Evolutionary conservation across 305 asterid species (phyloP).

Genomic region (Fraxinus floribunda): DNA sequence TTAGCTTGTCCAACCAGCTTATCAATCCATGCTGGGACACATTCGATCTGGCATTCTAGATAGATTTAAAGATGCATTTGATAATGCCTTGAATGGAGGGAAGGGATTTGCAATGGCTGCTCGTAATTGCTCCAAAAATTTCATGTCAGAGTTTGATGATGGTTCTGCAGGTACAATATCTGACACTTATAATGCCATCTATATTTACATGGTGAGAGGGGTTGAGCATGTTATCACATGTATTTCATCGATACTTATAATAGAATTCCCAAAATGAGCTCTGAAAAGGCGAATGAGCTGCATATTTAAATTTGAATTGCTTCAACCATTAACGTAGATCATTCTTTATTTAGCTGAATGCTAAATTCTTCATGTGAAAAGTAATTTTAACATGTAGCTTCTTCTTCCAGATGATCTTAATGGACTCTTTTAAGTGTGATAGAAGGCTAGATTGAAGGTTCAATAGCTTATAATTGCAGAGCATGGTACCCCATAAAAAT

Average conservation of each 20-base stretch:
- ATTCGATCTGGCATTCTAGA: conserved; percentile 74
- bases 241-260: conserved; percentile 7
- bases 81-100: conserved; percentile 67
- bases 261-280: conserved; percentile 8
- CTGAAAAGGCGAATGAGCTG: not conserved
- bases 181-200: conserved; percentile 18
- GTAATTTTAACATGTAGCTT: conserved; percentile 15
- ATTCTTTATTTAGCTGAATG: not conserved
- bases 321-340: not conserved
- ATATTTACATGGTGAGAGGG: conserved; percentile 10
- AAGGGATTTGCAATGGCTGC: conserved; percentile 83
- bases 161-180: conserved; percentile 63
- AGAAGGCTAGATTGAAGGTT: not conserved
- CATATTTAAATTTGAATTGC: conserved; percentile 10
- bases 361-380: conserved; percentile 8
- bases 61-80: conserved; percentile 56
- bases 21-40: conserved; percentile 88
- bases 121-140: conserved; percentile 55
- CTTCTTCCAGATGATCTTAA: conserved; percentile 17
- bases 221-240: conserved; percentile 20
- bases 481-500: not conserved
- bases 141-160: conserved; percentile 57
- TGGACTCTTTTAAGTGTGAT: not conserved
- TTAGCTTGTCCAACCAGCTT: conserved; percentile 95
- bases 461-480: not conserved